Conservation (phyloP, 1,139 yeast species). For the Geotrichum europaeum region DNA sequence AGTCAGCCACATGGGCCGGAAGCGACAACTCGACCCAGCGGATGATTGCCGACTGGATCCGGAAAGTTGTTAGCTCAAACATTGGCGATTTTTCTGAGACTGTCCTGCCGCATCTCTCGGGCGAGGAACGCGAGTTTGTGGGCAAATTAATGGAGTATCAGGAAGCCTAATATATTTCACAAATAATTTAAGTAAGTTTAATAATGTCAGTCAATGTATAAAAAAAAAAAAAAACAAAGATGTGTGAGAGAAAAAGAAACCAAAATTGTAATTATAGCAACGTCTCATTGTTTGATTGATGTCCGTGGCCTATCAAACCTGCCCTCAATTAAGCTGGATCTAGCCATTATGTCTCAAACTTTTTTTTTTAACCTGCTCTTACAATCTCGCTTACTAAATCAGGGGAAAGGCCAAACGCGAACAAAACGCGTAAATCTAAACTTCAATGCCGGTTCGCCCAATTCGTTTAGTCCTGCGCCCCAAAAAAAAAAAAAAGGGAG, state of each 20-base stretch:
- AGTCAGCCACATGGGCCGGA: slow-evolving; percentile 15
- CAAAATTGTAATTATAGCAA: no score
- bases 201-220: not conserved
- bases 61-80: slow-evolving; percentile 51
- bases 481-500: no score
- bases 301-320: not conserved
- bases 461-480: no score
- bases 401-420: not conserved
- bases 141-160: slow-evolving; percentile 2
- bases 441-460: not conserved
- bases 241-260: not conserved
- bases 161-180: not conserved
- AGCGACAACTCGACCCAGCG: slow-evolving; percentile 33
- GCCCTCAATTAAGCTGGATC: not conserved
- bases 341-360: not conserved
- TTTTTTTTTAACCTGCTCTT: no score
- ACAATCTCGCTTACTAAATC: no score
- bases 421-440: not conserved
- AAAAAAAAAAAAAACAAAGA: not conserved
- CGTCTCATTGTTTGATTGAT: not conserved
- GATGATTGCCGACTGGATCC: slow-evolving; percentile 56
- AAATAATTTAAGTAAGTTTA: not conserved
- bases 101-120: slow-evolving; percentile 36
- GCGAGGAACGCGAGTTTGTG: slow-evolving; percentile 52
- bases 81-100: slow-evolving; percentile 47